These are phyloP conservation scores for Jamesozyma spencerorum DNA, from an alignment of 805 yeast genomes.

Conservation along the genomic window DNA sequence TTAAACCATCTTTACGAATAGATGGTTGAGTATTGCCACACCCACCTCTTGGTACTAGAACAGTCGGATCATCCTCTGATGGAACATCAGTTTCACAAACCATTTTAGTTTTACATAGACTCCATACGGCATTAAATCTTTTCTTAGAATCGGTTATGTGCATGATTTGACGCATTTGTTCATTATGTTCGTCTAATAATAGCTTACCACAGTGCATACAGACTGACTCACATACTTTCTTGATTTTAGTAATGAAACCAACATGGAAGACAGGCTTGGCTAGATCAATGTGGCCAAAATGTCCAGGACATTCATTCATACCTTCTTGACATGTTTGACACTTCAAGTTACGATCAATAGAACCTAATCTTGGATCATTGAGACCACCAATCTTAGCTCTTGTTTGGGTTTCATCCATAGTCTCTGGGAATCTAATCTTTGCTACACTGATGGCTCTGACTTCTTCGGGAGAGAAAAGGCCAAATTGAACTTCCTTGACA, in stretches of 20 bases:
- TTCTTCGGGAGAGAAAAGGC: conserved; percentile 95
- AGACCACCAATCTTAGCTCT: conserved; percentile 95
- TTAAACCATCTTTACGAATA: conserved; percentile 89
- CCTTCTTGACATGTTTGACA: conserved; percentile 99
- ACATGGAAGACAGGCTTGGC: conserved; percentile 98
- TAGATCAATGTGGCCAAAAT: conserved; percentile 95
- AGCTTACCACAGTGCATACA: conserved; percentile 99
- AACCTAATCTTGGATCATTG: conserved; percentile 94
- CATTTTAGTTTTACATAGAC: conserved; percentile 81
- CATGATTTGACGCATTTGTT: conserved; percentile 74
- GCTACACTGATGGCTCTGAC: conserved; percentile 95
- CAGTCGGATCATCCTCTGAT: conserved; percentile 52
- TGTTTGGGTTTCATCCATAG: conserved; percentile 96
- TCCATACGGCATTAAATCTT: conserved; percentile 96
- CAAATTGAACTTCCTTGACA: conserved; percentile 97
- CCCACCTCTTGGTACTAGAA: conserved; percentile 72
- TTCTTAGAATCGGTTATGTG: conserved; percentile 89
- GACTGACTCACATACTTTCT: conserved; percentile 90
- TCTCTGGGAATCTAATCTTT: conserved; percentile 95
- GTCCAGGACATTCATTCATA: conserved; percentile 99
- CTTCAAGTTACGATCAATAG: conserved; percentile 92
- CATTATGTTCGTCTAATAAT: conserved; percentile 66
- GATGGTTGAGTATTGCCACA: conserved; percentile 97
- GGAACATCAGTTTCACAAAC: conserved; percentile 84
- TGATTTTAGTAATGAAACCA: conserved; percentile 88